These are phyloP conservation scores for Phytopythium aichiense DNA, from an alignment of 352 stramenopile species.

Conservation along the genomic window DNA sequence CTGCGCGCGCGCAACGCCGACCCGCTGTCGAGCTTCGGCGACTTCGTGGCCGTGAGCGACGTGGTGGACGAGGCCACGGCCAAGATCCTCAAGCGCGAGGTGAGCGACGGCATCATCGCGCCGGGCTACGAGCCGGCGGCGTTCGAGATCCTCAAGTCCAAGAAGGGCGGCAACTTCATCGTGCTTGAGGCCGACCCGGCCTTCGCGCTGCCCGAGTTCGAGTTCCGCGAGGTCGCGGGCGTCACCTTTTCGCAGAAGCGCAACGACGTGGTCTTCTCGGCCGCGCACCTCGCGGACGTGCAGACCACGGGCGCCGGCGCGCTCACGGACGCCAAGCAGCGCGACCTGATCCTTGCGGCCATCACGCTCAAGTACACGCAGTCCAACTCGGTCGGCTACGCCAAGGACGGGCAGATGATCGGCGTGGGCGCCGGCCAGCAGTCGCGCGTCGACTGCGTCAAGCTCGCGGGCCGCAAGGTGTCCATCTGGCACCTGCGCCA, in stretches of 20 bases:
- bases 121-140: constrained; percentile 97
- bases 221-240: constrained; percentile 98
- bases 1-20: constrained; percentile 98
- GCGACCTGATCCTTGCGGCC: constrained; percentile 97
- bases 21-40: constrained; percentile 98
- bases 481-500: constrained; percentile 98
- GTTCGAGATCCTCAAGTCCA: constrained; percentile 96
- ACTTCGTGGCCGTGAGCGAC: constrained; percentile 98
- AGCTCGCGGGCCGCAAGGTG: constrained; percentile 98
- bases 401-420: constrained; percentile 99
- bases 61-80: constrained; percentile 98
- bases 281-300: constrained; percentile 91
- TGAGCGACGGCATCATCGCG: constrained; percentile 99
- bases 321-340: constrained; percentile 90
- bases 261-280: constrained; percentile 96
- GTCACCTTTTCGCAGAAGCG: constrained; percentile 98
- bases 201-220: constrained; percentile 91
- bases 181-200: constrained; percentile 93
- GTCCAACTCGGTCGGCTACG: constrained; percentile 98
- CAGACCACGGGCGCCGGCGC: constrained; percentile 87
- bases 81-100: constrained; percentile 98
- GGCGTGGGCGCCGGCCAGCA: constrained; percentile 99
- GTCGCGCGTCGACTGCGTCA: constrained; percentile 99
- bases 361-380: constrained; percentile 99
- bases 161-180: constrained; percentile 99